These are phyloP conservation scores for Dothidotthia symphoricarpi DNA, from an alignment of 2,329 filamentous ascomycete genomes.

Conservation along the genomic window DNA sequence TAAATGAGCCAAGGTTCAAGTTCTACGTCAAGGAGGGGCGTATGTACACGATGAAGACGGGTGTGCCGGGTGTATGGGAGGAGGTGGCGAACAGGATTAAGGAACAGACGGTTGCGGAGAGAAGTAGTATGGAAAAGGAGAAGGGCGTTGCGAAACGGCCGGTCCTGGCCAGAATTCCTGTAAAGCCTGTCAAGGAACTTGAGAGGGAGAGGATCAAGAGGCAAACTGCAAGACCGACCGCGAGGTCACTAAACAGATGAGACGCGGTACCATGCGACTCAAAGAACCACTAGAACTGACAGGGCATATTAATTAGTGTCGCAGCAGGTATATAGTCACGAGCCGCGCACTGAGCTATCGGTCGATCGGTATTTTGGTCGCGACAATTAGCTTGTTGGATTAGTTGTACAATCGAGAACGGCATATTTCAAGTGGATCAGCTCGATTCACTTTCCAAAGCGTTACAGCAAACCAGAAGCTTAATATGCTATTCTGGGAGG, in stretches of 20 bases:
- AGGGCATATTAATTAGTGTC: too few relatives aligned
- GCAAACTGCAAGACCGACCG: constrained; percentile 17
- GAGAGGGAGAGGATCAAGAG: constrained; percentile 22
- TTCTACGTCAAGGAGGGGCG: constrained; percentile 40
- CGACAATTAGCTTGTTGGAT: too few relatives aligned
- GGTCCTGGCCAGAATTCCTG: constrained; percentile 1
- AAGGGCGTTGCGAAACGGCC: constrained; percentile 2
- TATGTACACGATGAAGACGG: constrained; percentile 30
- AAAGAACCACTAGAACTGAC: too few relatives aligned
- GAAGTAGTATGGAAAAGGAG: constrained; percentile 1
- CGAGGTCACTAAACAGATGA: constrained; percentile 7
- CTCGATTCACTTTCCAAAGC: too few relatives aligned
- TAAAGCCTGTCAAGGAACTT: constrained; percentile 3
- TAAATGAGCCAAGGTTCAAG: constrained; percentile 34
- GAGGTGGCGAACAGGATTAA: constrained; percentile 32
- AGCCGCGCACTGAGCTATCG: too few relatives aligned
- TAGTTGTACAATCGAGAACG: too few relatives aligned
- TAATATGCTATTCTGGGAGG: too few relatives aligned
- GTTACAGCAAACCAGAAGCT: too few relatives aligned
- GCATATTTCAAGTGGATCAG: too few relatives aligned
- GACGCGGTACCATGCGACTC: too few relatives aligned
- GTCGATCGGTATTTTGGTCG: too few relatives aligned
- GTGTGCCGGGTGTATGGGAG: constrained; percentile 39
- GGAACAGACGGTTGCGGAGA: constrained; percentile 19
- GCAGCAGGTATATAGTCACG: too few relatives aligned